These are phyloP conservation scores for Hypoxylon rubiginosum DNA, from an alignment of 2,329 filamentous ascomycete species.

Conservation along the genomic window DNA sequence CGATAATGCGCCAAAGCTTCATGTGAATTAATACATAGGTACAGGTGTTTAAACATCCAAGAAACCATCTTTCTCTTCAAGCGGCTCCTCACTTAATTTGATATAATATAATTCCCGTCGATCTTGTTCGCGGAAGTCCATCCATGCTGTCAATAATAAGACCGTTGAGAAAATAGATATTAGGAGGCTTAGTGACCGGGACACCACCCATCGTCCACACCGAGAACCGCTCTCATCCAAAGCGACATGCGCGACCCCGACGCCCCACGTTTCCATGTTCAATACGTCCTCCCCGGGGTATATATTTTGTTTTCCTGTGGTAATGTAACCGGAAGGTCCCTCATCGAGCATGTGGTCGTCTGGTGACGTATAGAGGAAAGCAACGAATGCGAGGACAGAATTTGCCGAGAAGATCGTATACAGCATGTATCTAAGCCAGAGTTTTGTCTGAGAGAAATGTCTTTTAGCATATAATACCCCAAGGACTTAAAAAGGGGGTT, in stretches of 20 bases:
- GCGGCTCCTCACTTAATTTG: neutral
- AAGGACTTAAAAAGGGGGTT: too few relatives aligned
- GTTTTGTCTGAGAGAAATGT: slow-evolving; percentile 8
- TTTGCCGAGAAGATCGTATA: slow-evolving; percentile 29
- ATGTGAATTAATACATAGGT: too few relatives aligned
- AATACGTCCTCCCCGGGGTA: neutral
- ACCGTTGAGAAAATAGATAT: slow-evolving; percentile 28
- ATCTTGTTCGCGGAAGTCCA: slow-evolving; percentile 34
- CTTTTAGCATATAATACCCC: slow-evolving; percentile 5
- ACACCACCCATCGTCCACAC: slow-evolving; percentile 2
- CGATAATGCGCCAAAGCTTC: too few relatives aligned
- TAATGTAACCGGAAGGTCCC: neutral
- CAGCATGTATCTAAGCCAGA: slow-evolving; percentile 24
- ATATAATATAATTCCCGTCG: neutral
- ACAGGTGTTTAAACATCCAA: slow-evolving; percentile 5
- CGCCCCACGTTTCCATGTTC: neutral
- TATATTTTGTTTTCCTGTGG: too few relatives aligned
- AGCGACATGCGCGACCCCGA: too few relatives aligned
- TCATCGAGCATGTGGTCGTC: neutral
- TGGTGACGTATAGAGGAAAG: slow-evolving; percentile 17
- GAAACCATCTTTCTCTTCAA: slow-evolving; percentile 17
- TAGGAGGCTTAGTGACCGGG: slow-evolving; percentile 27
- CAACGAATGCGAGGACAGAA: slow-evolving; percentile 18
- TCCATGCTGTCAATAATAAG: slow-evolving; percentile 28
- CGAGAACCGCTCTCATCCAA: neutral